Conservation (phyloP, 306 rosid genomes). For the Cucumis hystrix region DNA sequence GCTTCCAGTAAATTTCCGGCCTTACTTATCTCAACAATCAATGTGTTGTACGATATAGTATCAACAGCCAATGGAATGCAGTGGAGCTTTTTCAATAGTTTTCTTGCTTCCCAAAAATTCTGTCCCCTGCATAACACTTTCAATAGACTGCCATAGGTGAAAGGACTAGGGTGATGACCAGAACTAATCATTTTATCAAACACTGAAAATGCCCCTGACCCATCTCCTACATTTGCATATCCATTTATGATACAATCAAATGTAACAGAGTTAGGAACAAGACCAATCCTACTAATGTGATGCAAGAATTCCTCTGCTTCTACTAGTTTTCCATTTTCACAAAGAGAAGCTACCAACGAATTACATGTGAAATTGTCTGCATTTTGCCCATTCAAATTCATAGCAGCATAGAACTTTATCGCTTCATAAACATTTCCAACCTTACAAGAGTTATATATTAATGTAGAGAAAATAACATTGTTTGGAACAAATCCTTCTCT, state of each 20-base stretch:
- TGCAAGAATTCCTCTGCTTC: constrained; percentile 55
- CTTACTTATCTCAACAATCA: constrained; percentile 37
- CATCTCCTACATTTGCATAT: constrained; percentile 44
- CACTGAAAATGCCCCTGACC: constrained; percentile 36
- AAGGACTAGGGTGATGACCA: constrained; percentile 50
- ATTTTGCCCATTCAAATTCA: constrained; percentile 34
- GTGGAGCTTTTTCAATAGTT: constrained; percentile 28
- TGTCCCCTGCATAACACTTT: constrained; percentile 57
- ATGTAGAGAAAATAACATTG: constrained; percentile 42
- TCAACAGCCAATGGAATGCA: constrained; percentile 37
- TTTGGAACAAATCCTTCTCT: constrained; percentile 42
- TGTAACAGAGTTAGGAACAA: constrained; percentile 36
- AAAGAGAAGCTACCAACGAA: constrained; percentile 37
- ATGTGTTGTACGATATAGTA: constrained; percentile 42
- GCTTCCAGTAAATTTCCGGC: constrained; percentile 45
- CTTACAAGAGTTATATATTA: constrained; percentile 57
- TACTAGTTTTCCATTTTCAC: constrained; percentile 34
- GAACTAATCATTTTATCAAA: constrained; percentile 47
- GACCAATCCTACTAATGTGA: constrained; percentile 56
- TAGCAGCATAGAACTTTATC: constrained; percentile 37
- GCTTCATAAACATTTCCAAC: constrained; percentile 43
- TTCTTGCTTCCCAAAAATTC: constrained; percentile 37
- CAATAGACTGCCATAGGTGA: constrained; percentile 48
- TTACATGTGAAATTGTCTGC: constrained; percentile 47
- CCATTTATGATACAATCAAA: constrained; percentile 49